Base-by-base conservation (phyloP, 441 rosid genomes). In the Erysimum cheiri region DNA sequence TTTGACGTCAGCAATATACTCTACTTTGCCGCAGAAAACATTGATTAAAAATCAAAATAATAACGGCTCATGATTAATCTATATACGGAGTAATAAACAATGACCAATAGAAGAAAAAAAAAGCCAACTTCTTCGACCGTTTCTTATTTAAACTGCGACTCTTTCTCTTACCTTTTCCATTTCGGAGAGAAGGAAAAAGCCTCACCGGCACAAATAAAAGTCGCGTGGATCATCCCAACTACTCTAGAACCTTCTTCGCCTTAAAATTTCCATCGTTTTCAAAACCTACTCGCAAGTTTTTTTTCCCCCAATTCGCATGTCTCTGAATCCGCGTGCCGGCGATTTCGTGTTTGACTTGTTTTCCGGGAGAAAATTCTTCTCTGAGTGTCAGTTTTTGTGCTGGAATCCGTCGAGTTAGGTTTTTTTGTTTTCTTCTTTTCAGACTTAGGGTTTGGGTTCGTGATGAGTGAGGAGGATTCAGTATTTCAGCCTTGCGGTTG, bases 381-480 rank as follows among this genome's bases (percentile, higher is more conserved):
- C 31, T 3, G 68, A 6, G 33, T 63, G 22, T 63, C 4, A 24
- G 17, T 5, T 63, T 63, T 7, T 14, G 49, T 65, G 69, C 73
- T 64, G 39, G 19, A 59, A 39, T 52, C 29, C 31, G 4, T 4
- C n/a, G 41, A 43, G 26, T 35, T 48, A 2, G 24, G 48, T n/a
- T 36, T 52, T 29, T 52, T 29, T 9, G 53, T 10, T 15, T 43
- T 5, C n/a, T 53, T 48, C 4, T 48, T 48, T 8, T 9, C 17
- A 6, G 22, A 3, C 37, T 66, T 39, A 43, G 5, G 59, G 40
- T 63, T 72, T 40, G 63, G 17, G 50, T 59, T 11, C 79, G 80
- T 70, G 81, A 82, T 78, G 72, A 81, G 50, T 73, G 77, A 59
- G 17, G 67, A 53, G 12, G 22, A 33, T 49, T 22, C 47, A 26